These are phyloP conservation scores for Trypanosoma avium DNA, from an alignment of 208 protist genomes.

Conservation along the genomic window DNA sequence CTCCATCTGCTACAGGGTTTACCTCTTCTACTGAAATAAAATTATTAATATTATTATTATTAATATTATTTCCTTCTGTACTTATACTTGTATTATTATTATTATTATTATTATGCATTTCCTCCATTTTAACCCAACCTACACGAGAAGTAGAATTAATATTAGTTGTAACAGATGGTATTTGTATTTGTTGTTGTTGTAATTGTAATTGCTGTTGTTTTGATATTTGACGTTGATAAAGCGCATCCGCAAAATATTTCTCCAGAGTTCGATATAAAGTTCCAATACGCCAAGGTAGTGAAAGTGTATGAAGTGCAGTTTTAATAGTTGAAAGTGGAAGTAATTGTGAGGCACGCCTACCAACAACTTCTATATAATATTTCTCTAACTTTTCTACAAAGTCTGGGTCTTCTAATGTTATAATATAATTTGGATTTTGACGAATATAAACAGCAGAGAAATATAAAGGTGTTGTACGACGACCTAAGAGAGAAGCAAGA, in stretches of 20 bases:
- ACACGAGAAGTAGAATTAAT: background rate
- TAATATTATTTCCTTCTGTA: too few species aligned
- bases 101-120: background rate
- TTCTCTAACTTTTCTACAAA: conserved; percentile 46
- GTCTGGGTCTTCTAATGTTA: conserved; percentile 41
- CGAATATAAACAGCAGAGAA: conserved; percentile 25
- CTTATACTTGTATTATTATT: background rate
- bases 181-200: conserved; percentile 14
- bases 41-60: too few species aligned
- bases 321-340: conserved; percentile 56
- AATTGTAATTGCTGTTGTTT: conserved; percentile 22
- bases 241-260: conserved; percentile 34
- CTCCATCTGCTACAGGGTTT: conserved; percentile 30
- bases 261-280: conserved; percentile 68
- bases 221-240: conserved; percentile 29
- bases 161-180: background rate
- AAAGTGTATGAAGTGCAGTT: conserved; percentile 39
- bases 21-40: conserved; percentile 23
- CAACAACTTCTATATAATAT: conserved; percentile 53
- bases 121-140: background rate
- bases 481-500: background rate
- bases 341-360: conserved; percentile 42
- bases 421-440: conserved; percentile 61
- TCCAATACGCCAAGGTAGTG: conserved; percentile 57
- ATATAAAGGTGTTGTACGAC: background rate